A percentile compares a stretch with the other conserved stretches of the same genome.
Conservation (phyloP, 495 filamentous ascomycete species). For the Bacidia gigantensis region DNA sequence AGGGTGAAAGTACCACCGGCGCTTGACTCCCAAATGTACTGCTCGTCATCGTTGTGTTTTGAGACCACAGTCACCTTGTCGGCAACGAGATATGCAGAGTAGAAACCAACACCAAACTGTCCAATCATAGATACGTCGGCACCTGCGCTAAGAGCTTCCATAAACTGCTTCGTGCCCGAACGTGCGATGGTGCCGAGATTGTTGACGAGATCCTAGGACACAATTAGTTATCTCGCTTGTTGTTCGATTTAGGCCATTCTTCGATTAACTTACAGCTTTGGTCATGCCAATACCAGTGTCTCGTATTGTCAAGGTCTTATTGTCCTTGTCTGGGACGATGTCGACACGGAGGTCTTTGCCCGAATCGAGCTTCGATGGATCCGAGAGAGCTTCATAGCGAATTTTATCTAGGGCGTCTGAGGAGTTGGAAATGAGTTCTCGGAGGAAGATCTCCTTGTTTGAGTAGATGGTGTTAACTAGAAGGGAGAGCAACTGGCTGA, state of each 20-base stretch:
- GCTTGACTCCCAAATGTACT: conserved; percentile 98
- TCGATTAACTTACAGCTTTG: conserved; percentile 73
- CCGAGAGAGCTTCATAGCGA: conserved; percentile 92
- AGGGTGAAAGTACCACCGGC: conserved; percentile 97
- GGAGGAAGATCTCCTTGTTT: conserved; percentile 99
- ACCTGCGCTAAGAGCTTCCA: conserved; percentile 96
- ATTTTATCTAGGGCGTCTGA: conserved; percentile 99
- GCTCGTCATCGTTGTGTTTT: conserved; percentile 99
- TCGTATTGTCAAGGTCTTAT: conserved; percentile 90
- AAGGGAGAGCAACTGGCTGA: conserved; percentile 96
- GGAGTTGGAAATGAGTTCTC: conserved; percentile 94
- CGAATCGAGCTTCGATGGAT: conserved; percentile 89
- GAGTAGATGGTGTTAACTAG: conserved; percentile 99
- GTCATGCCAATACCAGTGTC: conserved; percentile 99
- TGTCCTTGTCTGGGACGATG: conserved; percentile 91
- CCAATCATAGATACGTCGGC: conserved; percentile 99
- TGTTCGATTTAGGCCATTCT: background rate
- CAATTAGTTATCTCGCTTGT: conserved; percentile 1
- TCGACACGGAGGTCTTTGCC: conserved; percentile 96
- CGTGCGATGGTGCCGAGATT: conserved; percentile 98
- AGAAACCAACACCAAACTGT: conserved; percentile 99
- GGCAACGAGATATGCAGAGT: conserved; percentile 98
- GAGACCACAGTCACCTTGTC: conserved; percentile 91
- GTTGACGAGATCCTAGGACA: conserved; percentile 97
- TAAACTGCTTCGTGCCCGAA: conserved; percentile 99